phyloP scores from a whole-genome alignment of 2,329 filamentous ascomycete species.

The Calonectria montana region DNA sequence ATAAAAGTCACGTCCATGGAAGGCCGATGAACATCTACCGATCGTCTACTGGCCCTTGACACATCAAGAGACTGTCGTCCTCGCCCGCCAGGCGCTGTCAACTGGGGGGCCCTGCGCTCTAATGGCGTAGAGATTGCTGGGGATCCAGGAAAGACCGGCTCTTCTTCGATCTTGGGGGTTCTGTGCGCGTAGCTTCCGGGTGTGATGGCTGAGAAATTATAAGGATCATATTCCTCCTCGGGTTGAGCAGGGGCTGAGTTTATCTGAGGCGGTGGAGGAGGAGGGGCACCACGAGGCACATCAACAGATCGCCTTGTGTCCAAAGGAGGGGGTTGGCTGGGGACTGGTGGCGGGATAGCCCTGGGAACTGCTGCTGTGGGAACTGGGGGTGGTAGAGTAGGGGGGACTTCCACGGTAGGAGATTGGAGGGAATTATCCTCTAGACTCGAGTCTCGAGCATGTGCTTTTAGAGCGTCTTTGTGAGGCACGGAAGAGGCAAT shows the following conservation, averaged over 20 bases:
- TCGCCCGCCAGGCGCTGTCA: slow-evolving; percentile 43
- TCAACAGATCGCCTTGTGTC: slow-evolving; percentile 74
- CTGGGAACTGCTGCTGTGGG: slow-evolving; percentile 66
- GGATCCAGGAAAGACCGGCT: slow-evolving; percentile 60
- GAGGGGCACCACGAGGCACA: slow-evolving; percentile 75
- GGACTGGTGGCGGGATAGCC: slow-evolving; percentile 73
- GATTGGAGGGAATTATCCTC: slow-evolving; percentile 76
- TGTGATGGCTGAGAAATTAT: slow-evolving; percentile 61
- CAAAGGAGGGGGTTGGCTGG: slow-evolving; percentile 66
- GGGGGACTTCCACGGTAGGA: slow-evolving; percentile 58
- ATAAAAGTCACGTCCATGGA: slow-evolving; percentile 86
- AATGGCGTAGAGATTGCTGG: slow-evolving; percentile 57
- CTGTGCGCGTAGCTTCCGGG: slow-evolving; percentile 46
- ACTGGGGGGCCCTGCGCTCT: slow-evolving; percentile 59
- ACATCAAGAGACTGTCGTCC: slow-evolving; percentile 50
- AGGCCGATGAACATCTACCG: slow-evolving; percentile 80
- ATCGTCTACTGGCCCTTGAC: slow-evolving; percentile 61
- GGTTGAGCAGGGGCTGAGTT: slow-evolving; percentile 57
- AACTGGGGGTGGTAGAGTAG: slow-evolving; percentile 65
- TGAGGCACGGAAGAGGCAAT: slow-evolving; percentile 94
- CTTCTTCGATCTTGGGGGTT: slow-evolving; percentile 58
- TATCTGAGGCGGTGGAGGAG: slow-evolving; percentile 72
- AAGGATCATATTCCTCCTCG: slow-evolving; percentile 78
- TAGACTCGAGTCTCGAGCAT: slow-evolving; percentile 80
- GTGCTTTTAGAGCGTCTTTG: slow-evolving; percentile 90